Base-by-base conservation (phyloP, 352 stramenopile genomes). In the Phytopythium boreale region DNA sequence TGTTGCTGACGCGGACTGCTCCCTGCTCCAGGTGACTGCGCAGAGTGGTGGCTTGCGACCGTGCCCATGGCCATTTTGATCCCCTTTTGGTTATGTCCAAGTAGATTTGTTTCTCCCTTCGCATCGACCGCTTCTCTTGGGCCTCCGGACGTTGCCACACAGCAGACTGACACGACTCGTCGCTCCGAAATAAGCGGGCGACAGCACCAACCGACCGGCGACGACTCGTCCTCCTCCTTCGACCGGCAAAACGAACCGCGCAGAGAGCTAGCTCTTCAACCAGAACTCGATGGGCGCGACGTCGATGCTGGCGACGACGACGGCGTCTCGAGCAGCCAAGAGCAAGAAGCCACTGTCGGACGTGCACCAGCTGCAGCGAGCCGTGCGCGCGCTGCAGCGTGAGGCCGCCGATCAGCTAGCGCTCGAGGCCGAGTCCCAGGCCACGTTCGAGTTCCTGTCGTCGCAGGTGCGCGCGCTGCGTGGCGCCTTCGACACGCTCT, bases 391-490 rank as follows among this genome's bases (percentile, higher is more conserved):
- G 27, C 70, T 94, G 20, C 86, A 94, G 66, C 80, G 80, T 12
- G 84, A 91, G 49, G 77, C 86, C 6, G 81, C 79, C 0, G 85
- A 94, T 41, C 85, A 94, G 51, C 69, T 94, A 22, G 75, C 84
- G 9, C 65, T 92, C 9, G 85, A 94, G 66, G 74, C 91, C 22
- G 83, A 94, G 61, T 94, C 85, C 0, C 85, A 94, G 60, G 82
- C 85, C 22, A 92, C 85, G 44, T 94, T 94, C 59, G 83, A 90
- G 70, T 94, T 91, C 69, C 51, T 94, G 36, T 91, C 77, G 20
- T 89, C 82, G 0, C 85, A 94, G 62, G 84, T 92, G 62, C 78
- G 78, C 19, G 85, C 83, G 6, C 69, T 94, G 27, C 89, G 89
- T 53, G 68, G 72, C 49, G 85, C 82, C 9, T 94, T 94, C 62